Conservation (phyloP, 768 basidiomycete genomes). For the Leccinum variicolor region DNA sequence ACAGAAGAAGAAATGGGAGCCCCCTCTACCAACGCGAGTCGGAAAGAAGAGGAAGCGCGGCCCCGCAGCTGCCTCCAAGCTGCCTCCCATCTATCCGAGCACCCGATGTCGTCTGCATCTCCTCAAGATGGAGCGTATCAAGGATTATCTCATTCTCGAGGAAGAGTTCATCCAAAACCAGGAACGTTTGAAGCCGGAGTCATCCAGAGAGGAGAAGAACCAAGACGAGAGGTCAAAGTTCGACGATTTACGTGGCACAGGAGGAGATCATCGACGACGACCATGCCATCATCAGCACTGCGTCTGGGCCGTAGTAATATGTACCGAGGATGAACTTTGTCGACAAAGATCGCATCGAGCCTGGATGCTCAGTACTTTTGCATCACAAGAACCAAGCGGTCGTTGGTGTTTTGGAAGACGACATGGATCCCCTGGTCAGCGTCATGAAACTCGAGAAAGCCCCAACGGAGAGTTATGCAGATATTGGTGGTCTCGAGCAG, state of each 20-base stretch:
- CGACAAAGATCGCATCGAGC: constrained; percentile 96
- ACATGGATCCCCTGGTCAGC: constrained; percentile 92
- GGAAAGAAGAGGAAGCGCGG: constrained; percentile 95
- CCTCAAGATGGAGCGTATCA: constrained; percentile 96
- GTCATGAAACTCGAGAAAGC: constrained; percentile 99
- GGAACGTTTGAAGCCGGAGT: constrained; percentile 84
- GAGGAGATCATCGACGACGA: constrained; percentile 98
- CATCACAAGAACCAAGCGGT: no score
- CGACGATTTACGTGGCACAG: constrained; percentile 86
- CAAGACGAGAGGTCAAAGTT: constrained; percentile 92
- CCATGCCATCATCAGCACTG: constrained; percentile 95
- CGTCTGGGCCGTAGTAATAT: constrained; percentile 94
- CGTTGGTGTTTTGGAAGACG: constrained; percentile 92
- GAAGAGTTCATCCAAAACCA: constrained; percentile 94
- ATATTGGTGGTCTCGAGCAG: constrained; percentile 92
- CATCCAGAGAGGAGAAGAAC: constrained; percentile 88
- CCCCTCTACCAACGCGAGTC: constrained; percentile 92
- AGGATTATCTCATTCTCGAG: constrained; percentile 94
- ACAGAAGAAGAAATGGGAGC: constrained; percentile 95
- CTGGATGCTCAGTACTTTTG: no score
- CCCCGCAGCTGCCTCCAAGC: constrained; percentile 86
- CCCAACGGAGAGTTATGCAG: constrained; percentile 98
- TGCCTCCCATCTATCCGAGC: constrained; percentile 92
- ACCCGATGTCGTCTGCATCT: constrained; percentile 94
- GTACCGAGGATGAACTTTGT: constrained; percentile 97